Conservation (phyloP, 1,139 yeast species). For the Arxiozyma bovina region DNA sequence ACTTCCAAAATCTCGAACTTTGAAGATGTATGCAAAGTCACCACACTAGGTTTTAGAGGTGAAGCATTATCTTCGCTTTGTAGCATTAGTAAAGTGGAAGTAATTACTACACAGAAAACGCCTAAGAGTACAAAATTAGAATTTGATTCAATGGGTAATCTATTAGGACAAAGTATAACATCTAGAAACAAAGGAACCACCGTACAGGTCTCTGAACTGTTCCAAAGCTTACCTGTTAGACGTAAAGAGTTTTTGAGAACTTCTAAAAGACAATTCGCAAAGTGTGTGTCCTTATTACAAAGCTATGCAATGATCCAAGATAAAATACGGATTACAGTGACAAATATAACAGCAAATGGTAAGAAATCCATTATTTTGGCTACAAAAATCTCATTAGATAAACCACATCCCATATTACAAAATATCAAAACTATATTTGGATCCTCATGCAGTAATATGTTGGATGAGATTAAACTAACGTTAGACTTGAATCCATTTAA, state of each 20-base stretch:
- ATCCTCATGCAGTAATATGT: conserved; percentile 48
- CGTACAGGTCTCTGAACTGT: conserved; percentile 44
- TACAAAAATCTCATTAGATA: conserved; percentile 37
- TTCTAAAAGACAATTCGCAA: conserved; percentile 61
- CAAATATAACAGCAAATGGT: conserved; percentile 42
- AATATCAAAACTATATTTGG: conserved; percentile 68
- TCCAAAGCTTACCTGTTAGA: conserved; percentile 64
- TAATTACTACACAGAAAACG: conserved; percentile 50
- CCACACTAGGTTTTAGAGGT: conserved; percentile 73
- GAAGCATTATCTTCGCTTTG: conserved; percentile 76
- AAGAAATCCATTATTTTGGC: conserved; percentile 43
- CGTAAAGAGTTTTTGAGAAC: conserved; percentile 62
- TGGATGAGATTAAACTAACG: conserved; percentile 40
- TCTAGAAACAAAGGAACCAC: conserved; percentile 58
- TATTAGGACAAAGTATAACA: conserved; percentile 35
- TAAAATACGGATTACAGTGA: conserved; percentile 49
- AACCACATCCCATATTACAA: conserved; percentile 36
- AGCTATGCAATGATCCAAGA: conserved; percentile 58
- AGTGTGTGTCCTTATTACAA: conserved; percentile 53
- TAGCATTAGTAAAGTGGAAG: conserved; percentile 43
- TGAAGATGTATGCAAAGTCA: conserved; percentile 45
- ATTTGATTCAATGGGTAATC: conserved; percentile 46
- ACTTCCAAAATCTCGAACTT: conserved; percentile 67
- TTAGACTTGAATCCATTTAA: conserved; percentile 28
- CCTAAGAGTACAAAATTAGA: conserved; percentile 52